These are phyloP conservation scores for Sesbania bispinosa DNA, from an alignment of 306 rosid genomes.

Conservation along the genomic window DNA sequence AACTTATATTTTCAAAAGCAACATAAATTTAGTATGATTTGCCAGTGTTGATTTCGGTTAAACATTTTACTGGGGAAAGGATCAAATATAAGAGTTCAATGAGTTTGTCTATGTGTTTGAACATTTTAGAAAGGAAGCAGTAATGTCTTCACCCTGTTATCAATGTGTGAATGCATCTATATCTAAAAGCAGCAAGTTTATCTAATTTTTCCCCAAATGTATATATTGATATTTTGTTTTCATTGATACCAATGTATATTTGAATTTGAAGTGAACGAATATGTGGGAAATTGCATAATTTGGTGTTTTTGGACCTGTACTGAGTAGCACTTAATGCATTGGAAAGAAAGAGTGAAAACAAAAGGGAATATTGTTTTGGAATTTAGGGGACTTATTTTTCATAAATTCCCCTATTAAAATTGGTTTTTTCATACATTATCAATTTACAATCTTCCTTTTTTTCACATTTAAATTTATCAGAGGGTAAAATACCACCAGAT, in stretches of 20 bases:
- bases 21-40: background rate
- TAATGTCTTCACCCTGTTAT: background rate
- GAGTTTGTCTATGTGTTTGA: too few relatives aligned
- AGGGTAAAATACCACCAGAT: conserved; percentile 81
- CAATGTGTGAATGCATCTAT: background rate
- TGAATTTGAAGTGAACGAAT: background rate
- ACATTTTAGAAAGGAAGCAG: background rate
- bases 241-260: background rate
- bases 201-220: background rate
- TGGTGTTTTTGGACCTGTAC: conserved; percentile 3
- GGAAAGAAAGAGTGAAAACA: conserved; percentile 2
- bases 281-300: background rate
- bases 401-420: background rate
- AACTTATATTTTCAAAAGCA: conserved; percentile 7
- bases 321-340: background rate
- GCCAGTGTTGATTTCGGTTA: background rate
- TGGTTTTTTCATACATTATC: background rate
- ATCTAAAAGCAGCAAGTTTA: conserved; percentile 2
- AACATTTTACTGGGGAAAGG: background rate
- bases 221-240: background rate
- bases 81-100: background rate
- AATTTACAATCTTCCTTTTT: conserved; percentile 6
- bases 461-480: conserved; percentile 37
- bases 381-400: background rate
- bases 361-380: background rate